Conservation (phyloP, 176 grass and related monocot species). For the Bonia amplexicaulis region DNA sequence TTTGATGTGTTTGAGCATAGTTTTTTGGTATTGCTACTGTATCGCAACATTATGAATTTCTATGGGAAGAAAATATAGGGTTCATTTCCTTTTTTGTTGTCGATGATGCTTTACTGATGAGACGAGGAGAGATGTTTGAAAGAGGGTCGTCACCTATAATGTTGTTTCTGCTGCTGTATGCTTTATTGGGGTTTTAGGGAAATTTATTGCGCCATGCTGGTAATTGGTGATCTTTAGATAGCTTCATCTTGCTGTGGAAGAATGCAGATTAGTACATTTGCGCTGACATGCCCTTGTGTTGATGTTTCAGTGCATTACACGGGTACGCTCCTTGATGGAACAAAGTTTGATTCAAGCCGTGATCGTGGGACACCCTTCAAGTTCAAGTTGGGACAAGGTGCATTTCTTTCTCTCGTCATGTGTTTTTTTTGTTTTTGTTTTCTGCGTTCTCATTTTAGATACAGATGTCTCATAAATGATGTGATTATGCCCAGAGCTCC, state of each 20-base stretch:
- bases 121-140: neutral
- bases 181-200: neutral
- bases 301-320: constrained; percentile 86
- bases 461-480: neutral
- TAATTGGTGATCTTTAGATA: neutral
- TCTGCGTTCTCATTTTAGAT: neutral
- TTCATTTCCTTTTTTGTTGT: neutral
- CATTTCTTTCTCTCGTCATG: neutral
- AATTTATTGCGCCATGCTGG: neutral
- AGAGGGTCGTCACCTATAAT: neutral
- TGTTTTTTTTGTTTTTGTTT: neutral
- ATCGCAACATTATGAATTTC: neutral
- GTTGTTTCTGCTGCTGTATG: neutral
- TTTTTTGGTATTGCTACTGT: neutral
- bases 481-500: neutral
- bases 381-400: constrained; percentile 97
- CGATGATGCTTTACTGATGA: neutral
- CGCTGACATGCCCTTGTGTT: constrained; percentile 15
- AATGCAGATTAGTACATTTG: neutral
- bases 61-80: too few species aligned
- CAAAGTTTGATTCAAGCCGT: constrained; percentile 92
- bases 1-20: neutral
- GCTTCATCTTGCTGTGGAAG: neutral
- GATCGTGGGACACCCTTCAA: constrained; percentile 80
- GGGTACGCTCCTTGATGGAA: constrained; percentile 93